Evolutionary conservation across 2,329 filamentous ascomycete species (phyloP), one percentile per base, ranked within the genome.

Genomic region (Fusarium mexicanum): DNA sequence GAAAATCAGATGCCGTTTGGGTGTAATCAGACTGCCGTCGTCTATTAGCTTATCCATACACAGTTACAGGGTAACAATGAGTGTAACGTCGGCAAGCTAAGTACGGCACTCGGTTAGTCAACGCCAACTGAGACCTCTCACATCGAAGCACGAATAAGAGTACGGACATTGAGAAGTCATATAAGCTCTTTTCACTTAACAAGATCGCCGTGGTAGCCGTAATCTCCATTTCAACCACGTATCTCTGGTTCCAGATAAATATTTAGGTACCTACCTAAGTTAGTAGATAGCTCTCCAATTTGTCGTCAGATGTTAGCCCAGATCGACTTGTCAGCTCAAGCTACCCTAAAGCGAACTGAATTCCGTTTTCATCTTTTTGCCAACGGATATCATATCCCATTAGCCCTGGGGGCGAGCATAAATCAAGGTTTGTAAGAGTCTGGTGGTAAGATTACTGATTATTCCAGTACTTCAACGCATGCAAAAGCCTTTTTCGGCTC

Each of bases 381-480:
- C 48, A 20, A 35, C 31, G 8, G 17, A 35, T 35, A 24, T 13
- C 8, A 35, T 8, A 33, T 24, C 48, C 31, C 22, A 20, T 24
- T 12, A 51, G 68, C 37, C 62, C 66, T 53, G 76, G 71, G 46
- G 64, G 65, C 26, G 61, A 31, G 33, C 51, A 33, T 61, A 61
- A 50, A 70, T 70, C 37, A 65, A 65, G 46, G 73, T 44, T 11
- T 74, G 26, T 51, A 38, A 29, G 17, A 40, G 38, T 20, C 31
- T 20, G 41, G 12, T 4, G 29, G 58, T 43, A 57, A 31, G 22
- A n/a, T 35, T 57, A 62, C 18, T 38, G 24, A n/a, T 16, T 8
- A 33, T 26, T 37, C 16, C 20, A 33, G 43, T 54, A 12, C 26
- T 14, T 41, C 43, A 26, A 62, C 18, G 41, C 43, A 50, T 33